Conservation (phyloP, 768 basidiomycete genomes). For the Boletus pseudo-olivaceus region DNA sequence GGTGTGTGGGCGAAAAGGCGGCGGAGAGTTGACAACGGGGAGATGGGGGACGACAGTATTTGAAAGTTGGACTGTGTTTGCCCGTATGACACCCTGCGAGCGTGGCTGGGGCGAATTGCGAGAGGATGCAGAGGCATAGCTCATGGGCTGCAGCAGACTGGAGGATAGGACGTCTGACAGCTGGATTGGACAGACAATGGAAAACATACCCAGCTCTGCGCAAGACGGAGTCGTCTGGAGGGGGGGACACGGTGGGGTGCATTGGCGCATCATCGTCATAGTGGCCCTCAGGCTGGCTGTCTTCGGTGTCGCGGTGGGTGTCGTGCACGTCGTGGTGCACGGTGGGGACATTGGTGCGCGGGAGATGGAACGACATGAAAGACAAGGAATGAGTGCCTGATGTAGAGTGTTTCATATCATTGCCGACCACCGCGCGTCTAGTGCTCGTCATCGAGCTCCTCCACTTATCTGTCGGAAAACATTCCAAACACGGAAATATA, state of each 20-base stretch:
- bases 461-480: neutral
- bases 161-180: neutral
- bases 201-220: conserved; percentile 53
- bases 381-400: neutral
- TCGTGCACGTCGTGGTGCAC: neutral
- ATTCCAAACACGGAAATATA: conserved; percentile 3
- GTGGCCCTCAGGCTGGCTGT: neutral
- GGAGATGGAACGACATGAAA: conserved; percentile 9
- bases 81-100: conserved; percentile 62
- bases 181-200: neutral
- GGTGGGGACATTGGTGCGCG: neutral
- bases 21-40: neutral
- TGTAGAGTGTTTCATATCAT: conserved; percentile 1
- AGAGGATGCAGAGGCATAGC: conserved; percentile 35
- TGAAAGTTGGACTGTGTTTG: conserved; percentile 64
- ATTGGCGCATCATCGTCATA: conserved; percentile 13
- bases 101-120: conserved; percentile 35
- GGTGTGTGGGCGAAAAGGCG: conserved; percentile 1
- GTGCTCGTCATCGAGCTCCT: neutral
- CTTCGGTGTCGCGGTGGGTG: neutral
- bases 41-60: conserved; percentile 36
- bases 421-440: neutral
- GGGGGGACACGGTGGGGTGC: conserved; percentile 20
- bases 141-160: conserved; percentile 57
- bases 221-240: conserved; percentile 40